These are phyloP conservation scores for Tubosaeta brunneosetosa DNA, from an alignment of 768 basidiomycete genomes.

Conservation along the genomic window DNA sequence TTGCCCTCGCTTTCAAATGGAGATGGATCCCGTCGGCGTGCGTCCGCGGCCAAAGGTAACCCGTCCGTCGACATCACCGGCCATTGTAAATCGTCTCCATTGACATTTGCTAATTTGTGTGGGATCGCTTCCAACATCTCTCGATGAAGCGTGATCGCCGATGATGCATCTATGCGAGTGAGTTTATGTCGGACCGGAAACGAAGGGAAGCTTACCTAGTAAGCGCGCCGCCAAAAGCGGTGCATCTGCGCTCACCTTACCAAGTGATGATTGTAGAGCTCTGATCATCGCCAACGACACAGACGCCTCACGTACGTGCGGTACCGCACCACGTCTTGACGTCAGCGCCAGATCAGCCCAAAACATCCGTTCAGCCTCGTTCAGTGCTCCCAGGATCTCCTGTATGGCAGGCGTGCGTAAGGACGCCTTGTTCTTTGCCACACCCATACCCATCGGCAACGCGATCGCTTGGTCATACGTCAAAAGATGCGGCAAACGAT, in stretches of 20 bases:
- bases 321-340: constrained; percentile 55
- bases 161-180: constrained; percentile 56
- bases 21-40: constrained; percentile 6
- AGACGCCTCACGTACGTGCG: constrained; percentile 70
- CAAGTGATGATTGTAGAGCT: constrained; percentile 78
- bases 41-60: constrained; percentile 29
- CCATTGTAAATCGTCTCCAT: constrained; percentile 71
- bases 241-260: constrained; percentile 46
- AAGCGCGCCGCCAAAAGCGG: constrained; percentile 58
- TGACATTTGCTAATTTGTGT: constrained; percentile 53
- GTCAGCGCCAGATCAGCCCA: constrained; percentile 58
- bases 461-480: constrained; percentile 58
- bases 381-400: constrained; percentile 58
- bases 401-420: constrained; percentile 43
- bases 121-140: constrained; percentile 83
- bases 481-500: neutral
- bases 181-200: neutral
- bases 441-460: constrained; percentile 78
- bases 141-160: constrained; percentile 73
- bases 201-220: constrained; percentile 42
- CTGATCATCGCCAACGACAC: constrained; percentile 66
- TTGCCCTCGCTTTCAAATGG: constrained; percentile 33
- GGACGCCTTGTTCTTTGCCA: constrained; percentile 43
- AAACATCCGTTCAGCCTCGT: constrained; percentile 66
- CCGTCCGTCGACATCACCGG: constrained; percentile 50